These are phyloP conservation scores for Calonectria pseudoreteaudii DNA, from an alignment of 2,329 filamentous ascomycete species.

Conservation along the genomic window DNA sequence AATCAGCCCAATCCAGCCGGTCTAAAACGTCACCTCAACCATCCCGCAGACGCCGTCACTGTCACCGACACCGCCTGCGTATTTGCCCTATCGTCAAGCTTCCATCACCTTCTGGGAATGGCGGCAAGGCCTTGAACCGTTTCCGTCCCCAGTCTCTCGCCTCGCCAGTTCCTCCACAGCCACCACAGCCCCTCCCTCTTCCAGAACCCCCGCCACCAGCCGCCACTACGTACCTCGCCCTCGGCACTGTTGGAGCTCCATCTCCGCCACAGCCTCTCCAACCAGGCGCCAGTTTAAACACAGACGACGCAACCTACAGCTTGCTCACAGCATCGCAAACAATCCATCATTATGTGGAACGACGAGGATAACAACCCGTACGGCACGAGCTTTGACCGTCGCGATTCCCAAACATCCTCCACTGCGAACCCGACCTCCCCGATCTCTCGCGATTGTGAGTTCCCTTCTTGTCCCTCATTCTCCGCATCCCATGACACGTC, in stretches of 20 bases:
- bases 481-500: background rate
- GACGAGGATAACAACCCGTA: conserved; percentile 99
- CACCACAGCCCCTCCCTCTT: conserved; percentile 11
- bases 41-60: conserved; percentile 1
- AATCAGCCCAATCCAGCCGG: conserved; percentile 12
- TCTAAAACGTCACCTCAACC: conserved; percentile 20
- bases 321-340: conserved; percentile 27
- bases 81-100: background rate
- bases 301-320: conserved; percentile 12
- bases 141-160: background rate
- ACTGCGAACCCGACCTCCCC: conserved; percentile 74
- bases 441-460: conserved; percentile 68
- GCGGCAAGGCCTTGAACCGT: background rate
- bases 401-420: conserved; percentile 81
- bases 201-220: conserved; percentile 20
- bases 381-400: conserved; percentile 87
- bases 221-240: conserved; percentile 18
- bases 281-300: conserved; percentile 24
- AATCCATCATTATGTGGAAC: conserved; percentile 82
- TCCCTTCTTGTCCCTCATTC: conserved; percentile 13
- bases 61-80: conserved; percentile 10
- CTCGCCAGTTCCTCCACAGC: background rate
- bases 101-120: conserved; percentile 8
- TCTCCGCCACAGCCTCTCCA: conserved; percentile 24
- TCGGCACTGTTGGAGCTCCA: conserved; percentile 20